phyloP scores from a whole-genome alignment of 768 basidiomycete species.

The Trametes maxima region DNA sequence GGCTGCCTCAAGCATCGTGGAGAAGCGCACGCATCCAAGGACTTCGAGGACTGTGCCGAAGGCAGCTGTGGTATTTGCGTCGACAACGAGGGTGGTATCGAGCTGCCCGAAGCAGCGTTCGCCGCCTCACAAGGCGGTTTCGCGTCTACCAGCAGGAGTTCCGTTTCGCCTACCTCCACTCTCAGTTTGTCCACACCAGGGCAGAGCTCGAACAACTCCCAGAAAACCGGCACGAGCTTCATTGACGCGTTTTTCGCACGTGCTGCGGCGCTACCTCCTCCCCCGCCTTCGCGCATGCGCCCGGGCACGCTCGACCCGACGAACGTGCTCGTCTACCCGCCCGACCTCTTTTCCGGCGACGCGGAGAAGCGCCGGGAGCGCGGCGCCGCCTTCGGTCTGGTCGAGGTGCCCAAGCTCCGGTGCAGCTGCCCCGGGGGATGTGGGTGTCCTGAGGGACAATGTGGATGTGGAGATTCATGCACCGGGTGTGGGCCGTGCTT shows the following conservation, averaged over 20 bases:
- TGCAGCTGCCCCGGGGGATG: slow-evolving; percentile 64
- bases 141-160: neutral
- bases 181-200: no score
- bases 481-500: slow-evolving; percentile 48
- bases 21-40: slow-evolving; percentile 42
- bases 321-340: slow-evolving; percentile 51
- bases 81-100: slow-evolving; percentile 50
- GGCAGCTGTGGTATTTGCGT: slow-evolving; percentile 62
- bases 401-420: slow-evolving; percentile 64
- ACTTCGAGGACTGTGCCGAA: slow-evolving; percentile 44
- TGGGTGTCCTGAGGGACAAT: slow-evolving; percentile 54
- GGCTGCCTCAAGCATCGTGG: slow-evolving; percentile 76
- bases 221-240: slow-evolving; percentile 35
- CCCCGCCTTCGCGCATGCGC: slow-evolving; percentile 55
- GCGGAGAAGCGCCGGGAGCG: slow-evolving; percentile 41
- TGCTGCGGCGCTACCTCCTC: slow-evolving; percentile 69
- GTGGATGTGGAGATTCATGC: slow-evolving; percentile 61
- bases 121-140: slow-evolving; percentile 14
- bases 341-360: slow-evolving; percentile 37
- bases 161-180: neutral
- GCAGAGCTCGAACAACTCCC: neutral
- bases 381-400: slow-evolving; percentile 48
- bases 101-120: slow-evolving; percentile 32
- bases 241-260: slow-evolving; percentile 68
- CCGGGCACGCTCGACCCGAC: slow-evolving; percentile 49